Conservation (phyloP, 129 eudicot genomes). For the Mikania micrantha region DNA sequence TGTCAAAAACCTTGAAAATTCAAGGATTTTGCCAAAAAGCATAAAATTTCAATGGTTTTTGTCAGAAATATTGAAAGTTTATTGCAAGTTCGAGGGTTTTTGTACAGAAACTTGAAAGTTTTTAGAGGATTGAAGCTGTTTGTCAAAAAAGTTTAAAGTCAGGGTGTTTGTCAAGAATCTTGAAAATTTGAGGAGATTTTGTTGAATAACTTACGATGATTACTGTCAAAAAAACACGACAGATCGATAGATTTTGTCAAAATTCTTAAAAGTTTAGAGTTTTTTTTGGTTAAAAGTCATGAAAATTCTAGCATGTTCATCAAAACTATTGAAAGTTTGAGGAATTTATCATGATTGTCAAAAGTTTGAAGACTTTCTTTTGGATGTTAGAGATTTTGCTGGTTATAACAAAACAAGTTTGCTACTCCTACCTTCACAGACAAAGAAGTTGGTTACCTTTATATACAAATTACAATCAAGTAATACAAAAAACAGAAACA, state of each 20-base stretch:
- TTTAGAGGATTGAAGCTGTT: no score
- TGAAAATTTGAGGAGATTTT: neutral
- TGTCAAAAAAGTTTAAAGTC: no score
- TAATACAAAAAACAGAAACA: neutral
- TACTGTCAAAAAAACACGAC: no score
- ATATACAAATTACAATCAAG: neutral
- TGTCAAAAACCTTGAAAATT: neutral
- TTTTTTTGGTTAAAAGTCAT: no score
- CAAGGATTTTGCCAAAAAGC: neutral
- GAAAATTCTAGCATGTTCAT: no score
- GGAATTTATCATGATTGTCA: neutral
- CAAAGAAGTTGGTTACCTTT: neutral
- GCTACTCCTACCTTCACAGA: neutral
- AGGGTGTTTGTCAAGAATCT: neutral
- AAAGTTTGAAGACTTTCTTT: neutral
- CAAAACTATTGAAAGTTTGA: neutral
- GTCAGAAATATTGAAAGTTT: neutral
- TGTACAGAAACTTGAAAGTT: no score
- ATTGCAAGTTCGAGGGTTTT: no score
- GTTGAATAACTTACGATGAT: no score
- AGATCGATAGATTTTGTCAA: neutral
- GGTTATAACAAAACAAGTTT: neutral
- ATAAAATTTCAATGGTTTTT: neutral
- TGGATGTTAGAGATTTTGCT: neutral
- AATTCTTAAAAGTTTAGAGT: neutral